Evolutionary conservation across 768 basidiomycete species (phyloP).

Genomic region (Sporobolomyces phaffii): DNA sequence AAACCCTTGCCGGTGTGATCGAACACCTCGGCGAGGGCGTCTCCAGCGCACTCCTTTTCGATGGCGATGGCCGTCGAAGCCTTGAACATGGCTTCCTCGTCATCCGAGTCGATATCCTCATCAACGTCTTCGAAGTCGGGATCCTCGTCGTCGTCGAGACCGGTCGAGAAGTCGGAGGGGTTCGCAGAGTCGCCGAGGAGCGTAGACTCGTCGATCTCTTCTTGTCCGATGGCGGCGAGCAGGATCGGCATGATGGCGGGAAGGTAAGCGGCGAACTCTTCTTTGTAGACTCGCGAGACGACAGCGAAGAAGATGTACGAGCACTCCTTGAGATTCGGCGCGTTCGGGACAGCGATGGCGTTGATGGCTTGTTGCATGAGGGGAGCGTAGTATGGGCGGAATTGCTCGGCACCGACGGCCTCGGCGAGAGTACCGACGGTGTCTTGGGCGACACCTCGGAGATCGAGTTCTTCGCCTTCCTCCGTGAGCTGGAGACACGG

Average conservation of each 20-base stretch:
- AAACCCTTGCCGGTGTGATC: slow-evolving; percentile 72
- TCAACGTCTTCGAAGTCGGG: slow-evolving; percentile 54
- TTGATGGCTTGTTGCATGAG: slow-evolving; percentile 94
- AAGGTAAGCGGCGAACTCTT: slow-evolving; percentile 85
- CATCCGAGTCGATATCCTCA: slow-evolving; percentile 38
- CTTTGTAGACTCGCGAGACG: slow-evolving; percentile 93
- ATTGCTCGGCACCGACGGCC: slow-evolving; percentile 86
- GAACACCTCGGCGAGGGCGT: slow-evolving; percentile 88
- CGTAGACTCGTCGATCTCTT: slow-evolving; percentile 64
- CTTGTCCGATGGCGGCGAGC: slow-evolving; percentile 68
- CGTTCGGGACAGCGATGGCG: slow-evolving; percentile 72
- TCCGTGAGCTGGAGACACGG: slow-evolving; percentile 78
- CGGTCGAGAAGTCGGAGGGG: slow-evolving; percentile 47
- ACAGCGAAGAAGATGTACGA: slow-evolving; percentile 97
- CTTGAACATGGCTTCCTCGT: slow-evolving; percentile 51
- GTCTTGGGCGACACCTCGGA: slow-evolving; percentile 96
- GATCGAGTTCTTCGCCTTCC: slow-evolving; percentile 85
- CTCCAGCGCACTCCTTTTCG: slow-evolving; percentile 98
- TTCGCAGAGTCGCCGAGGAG: slow-evolving; percentile 41
- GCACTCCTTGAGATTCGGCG: slow-evolving; percentile 82
- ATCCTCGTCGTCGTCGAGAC: slow-evolving; percentile 57
- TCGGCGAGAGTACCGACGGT: slow-evolving; percentile 98
- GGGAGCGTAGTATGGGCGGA: slow-evolving; percentile 90
- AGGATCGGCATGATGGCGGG: slow-evolving; percentile 72
- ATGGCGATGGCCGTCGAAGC: slow-evolving; percentile 91